These are phyloP conservation scores for Aspergillus unguis DNA, from an alignment of 2,329 filamentous ascomycete species.

Conservation along the genomic window DNA sequence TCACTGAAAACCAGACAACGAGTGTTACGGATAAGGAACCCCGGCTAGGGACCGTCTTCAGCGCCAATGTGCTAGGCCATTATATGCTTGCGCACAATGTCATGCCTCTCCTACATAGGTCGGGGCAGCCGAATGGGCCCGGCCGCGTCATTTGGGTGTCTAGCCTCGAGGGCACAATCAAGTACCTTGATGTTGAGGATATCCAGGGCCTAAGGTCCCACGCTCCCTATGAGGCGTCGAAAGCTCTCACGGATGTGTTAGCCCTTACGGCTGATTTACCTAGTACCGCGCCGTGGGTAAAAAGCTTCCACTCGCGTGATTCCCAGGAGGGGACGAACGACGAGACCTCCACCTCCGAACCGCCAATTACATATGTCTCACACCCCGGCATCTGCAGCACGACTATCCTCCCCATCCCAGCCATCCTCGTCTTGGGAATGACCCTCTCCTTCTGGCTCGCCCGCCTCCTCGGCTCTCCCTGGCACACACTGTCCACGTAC, in stretches of 20 bases:
- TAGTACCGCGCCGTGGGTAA: slow-evolving; percentile 56
- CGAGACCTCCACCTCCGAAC: slow-evolving; percentile 5
- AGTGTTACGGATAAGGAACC: slow-evolving; percentile 46
- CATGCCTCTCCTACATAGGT: slow-evolving; percentile 65
- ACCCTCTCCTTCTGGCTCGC: slow-evolving; percentile 64
- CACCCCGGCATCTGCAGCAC: slow-evolving; percentile 88
- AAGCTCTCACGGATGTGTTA: slow-evolving; percentile 81
- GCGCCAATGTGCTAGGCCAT: slow-evolving; percentile 91
- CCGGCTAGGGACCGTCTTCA: slow-evolving; percentile 75
- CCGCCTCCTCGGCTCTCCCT: slow-evolving; percentile 78
- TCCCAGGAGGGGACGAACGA: slow-evolving; percentile 6
- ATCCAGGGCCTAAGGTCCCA: slow-evolving; percentile 66
- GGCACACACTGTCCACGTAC: slow-evolving; percentile 78
- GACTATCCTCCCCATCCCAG: slow-evolving; percentile 70
- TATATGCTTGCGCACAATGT: slow-evolving; percentile 83
- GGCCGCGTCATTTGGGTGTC: slow-evolving; percentile 84
- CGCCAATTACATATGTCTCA: slow-evolving; percentile 68
- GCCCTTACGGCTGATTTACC: slow-evolving; percentile 70
- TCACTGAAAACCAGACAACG: slow-evolving; percentile 54
- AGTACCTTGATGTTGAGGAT: slow-evolving; percentile 63
- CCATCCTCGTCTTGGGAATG: slow-evolving; percentile 69
- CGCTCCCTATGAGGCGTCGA: slow-evolving; percentile 78
- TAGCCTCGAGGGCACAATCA: slow-evolving; percentile 67
- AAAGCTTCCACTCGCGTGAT: slow-evolving; percentile 52
- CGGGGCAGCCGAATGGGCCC: slow-evolving; percentile 35